Conservation (phyloP, 75 land plant species). For the Chamaecyparis obtusa region DNA sequence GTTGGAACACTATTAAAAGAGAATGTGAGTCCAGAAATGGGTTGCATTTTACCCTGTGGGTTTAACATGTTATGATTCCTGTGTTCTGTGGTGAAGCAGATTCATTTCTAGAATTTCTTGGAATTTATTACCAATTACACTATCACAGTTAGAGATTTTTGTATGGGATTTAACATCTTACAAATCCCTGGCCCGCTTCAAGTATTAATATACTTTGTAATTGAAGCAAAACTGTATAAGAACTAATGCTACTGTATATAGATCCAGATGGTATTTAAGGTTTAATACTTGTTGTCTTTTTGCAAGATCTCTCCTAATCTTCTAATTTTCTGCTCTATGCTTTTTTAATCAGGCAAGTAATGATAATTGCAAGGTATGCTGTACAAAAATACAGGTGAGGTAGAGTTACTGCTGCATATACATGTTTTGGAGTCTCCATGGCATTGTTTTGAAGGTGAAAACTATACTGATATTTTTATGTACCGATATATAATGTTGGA, state of each 20-base stretch:
- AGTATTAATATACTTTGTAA: background rate
- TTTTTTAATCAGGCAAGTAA: background rate
- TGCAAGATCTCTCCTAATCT: background rate
- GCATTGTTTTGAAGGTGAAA: too few relatives aligned
- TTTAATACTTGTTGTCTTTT: background rate
- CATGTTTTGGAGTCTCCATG: too few relatives aligned
- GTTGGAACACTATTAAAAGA: background rate
- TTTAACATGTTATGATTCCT: background rate
- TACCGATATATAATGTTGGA: too few relatives aligned
- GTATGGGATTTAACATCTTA: background rate
- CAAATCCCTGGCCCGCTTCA: background rate
- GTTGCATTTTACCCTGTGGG: background rate
- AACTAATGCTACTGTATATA: background rate
- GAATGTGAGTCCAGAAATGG: background rate
- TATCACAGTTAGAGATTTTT: background rate
- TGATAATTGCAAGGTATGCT: background rate
- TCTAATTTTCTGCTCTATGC: background rate
- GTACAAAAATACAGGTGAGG: too few relatives aligned
- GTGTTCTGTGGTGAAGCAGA: background rate
- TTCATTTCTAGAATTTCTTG: background rate
- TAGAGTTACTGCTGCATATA: too few relatives aligned
- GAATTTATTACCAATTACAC: background rate
- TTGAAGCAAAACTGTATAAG: background rate
- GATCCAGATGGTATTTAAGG: background rate
- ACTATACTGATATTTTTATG: too few relatives aligned